Conservation (phyloP, 129 eudicot genomes). For the Helichrysum umbraculigerum region DNA sequence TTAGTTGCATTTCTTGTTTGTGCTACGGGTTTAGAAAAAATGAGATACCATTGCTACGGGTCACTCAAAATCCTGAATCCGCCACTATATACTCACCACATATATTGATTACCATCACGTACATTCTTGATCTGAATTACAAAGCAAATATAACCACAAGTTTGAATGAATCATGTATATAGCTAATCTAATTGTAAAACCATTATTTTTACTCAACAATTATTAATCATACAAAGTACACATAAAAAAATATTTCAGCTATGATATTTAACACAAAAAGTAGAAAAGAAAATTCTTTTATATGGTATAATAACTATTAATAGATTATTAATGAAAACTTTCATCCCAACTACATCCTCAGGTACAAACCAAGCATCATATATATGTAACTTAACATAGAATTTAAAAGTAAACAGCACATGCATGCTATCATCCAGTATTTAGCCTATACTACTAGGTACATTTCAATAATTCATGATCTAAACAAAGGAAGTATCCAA, state of each 20-base stretch:
- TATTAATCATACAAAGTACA: background rate
- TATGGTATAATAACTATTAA: background rate
- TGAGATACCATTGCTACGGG: too few species aligned
- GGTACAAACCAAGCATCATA: background rate
- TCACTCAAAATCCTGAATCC: too few species aligned
- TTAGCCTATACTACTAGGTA: background rate
- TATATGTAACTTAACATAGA: background rate
- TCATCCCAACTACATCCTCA: background rate
- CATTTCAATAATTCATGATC: slow-evolving; percentile 1
- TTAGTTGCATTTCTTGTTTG: too few species aligned
- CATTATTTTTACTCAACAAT: background rate
- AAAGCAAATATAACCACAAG: too few species aligned
- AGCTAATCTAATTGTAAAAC: background rate
- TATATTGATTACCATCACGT: background rate
- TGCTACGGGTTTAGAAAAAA: too few species aligned
- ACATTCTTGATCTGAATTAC: background rate
- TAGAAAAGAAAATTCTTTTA: background rate
- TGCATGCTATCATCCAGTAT: too few species aligned
- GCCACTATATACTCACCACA: too few species aligned
- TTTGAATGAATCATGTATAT: too few species aligned
- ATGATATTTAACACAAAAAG: background rate
- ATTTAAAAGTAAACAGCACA: background rate
- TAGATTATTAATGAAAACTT: too few species aligned
- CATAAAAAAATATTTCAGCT: background rate
- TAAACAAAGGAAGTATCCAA: background rate